Percentiles rank a stretch among this genome's conserved stretches.
phyloP scores from a whole-genome alignment of 2,329 filamentous ascomycete species.

The Pestalotiopsis sp. region DNA sequence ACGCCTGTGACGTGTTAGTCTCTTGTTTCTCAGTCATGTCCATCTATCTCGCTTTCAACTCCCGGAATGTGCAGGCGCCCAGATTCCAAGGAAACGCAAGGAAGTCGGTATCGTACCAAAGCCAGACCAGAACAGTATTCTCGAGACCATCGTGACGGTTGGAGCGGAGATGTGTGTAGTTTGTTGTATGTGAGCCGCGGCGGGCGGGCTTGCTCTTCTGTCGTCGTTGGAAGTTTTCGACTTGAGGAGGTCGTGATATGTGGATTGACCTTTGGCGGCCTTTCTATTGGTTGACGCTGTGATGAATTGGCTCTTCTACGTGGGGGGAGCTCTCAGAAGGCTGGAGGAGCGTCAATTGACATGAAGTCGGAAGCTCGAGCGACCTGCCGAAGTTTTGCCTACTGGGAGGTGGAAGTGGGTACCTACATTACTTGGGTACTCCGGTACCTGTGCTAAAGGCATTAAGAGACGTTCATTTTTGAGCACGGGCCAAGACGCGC shows the following conservation, averaged over 20 bases:
- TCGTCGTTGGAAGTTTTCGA: neutral
- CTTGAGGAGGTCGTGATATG: neutral
- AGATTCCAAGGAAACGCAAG: neutral
- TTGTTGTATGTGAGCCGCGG: slow-evolving; percentile 19
- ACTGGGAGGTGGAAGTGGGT: neutral
- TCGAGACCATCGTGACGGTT: slow-evolving; percentile 56
- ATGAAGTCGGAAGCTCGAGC: slow-evolving; percentile 8
- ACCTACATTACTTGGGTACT: too few species aligned
- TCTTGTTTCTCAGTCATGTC: neutral
- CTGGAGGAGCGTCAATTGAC: slow-evolving; percentile 4
- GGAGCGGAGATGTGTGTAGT: slow-evolving; percentile 23
- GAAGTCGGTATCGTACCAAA: slow-evolving; percentile 71
- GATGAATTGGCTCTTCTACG: slow-evolving; percentile 4
- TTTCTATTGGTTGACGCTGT: neutral
- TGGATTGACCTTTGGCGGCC: slow-evolving; percentile 1
- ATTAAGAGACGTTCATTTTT: neutral
- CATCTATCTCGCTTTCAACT: too few species aligned
- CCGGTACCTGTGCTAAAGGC: neutral
- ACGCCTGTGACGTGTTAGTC: slow-evolving; percentile 63
- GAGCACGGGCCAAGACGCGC: slow-evolving; percentile 11
- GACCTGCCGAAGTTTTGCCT: slow-evolving; percentile 11
- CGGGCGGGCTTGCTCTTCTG: slow-evolving; percentile 14
- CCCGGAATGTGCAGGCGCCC: too few species aligned
- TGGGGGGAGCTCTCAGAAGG: neutral
- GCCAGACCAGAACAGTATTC: slow-evolving; percentile 82